Evolutionary conservation across 2,329 filamentous ascomycete species (phyloP).

Genomic region (Calonectria fujianensis): DNA sequence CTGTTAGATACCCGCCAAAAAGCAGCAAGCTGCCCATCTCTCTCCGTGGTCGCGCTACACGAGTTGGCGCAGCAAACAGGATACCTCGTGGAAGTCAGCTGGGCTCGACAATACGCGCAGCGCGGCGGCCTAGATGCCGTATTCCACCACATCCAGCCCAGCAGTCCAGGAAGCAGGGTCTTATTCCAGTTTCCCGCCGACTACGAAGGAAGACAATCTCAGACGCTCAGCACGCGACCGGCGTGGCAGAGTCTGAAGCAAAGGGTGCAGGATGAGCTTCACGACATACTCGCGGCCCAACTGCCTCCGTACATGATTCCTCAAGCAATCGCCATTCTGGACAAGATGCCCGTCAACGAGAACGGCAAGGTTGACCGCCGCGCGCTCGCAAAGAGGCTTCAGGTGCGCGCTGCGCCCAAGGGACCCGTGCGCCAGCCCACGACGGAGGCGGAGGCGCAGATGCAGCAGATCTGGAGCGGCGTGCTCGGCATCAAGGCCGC

Average conservation of each 20-base stretch:
- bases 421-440: conserved; percentile 29
- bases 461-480: conserved; percentile 62
- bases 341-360: conserved; percentile 48
- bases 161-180: conserved; percentile 2
- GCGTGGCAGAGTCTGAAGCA: neutral
- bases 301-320: conserved; percentile 56
- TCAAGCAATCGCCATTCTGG: conserved; percentile 45
- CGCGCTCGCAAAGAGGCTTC: neutral
- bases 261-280: neutral
- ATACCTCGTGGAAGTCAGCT: conserved; percentile 67
- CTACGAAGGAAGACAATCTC: neutral
- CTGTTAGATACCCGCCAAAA: conserved; percentile 11
- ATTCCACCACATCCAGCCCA: conserved; percentile 60
- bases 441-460: conserved; percentile 40
- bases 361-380: conserved; percentile 1
- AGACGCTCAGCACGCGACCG: conserved; percentile 22
- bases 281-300: neutral
- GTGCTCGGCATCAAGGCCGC: conserved; percentile 57
- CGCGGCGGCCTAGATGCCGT: conserved; percentile 54
- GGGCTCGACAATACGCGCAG: conserved; percentile 62
- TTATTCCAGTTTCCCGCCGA: conserved; percentile 53
- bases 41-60: conserved; percentile 45
- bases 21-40: conserved; percentile 31
- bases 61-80: conserved; percentile 58
- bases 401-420: neutral